Evolutionary conservation across 257 asterid species (phyloP).

Genomic region (Solanum ahanhuiri): DNA sequence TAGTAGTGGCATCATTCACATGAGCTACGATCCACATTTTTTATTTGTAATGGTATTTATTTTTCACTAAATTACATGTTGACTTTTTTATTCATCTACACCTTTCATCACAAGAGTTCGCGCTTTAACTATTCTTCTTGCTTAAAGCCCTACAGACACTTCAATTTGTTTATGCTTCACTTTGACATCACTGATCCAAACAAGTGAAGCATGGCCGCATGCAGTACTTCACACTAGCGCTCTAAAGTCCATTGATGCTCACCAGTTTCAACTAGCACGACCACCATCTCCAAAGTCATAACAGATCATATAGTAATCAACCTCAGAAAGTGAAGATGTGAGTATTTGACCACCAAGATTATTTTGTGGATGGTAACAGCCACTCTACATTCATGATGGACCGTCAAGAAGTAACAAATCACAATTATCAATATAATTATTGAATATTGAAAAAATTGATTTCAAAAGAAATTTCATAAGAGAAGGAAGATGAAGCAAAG

Average conservation of each 20-base stretch:
- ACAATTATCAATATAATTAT: no score
- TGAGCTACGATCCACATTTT: not conserved
- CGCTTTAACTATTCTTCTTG: not conserved
- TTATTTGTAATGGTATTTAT: not conserved
- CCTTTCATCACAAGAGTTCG: not conserved
- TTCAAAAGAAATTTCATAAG: not conserved
- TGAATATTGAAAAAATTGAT: not conserved
- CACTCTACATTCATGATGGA: not conserved
- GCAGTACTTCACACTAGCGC: not conserved
- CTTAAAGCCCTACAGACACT: not conserved
- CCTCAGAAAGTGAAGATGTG: not conserved
- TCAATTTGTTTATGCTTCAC: not conserved
- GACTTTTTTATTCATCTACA: not conserved
- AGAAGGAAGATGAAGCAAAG: not conserved
- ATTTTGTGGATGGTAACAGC: not conserved
- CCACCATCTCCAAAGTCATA: not conserved
- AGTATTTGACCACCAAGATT: not conserved
- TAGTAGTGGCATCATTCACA: not conserved
- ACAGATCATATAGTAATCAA: not conserved
- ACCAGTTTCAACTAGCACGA: not conserved
- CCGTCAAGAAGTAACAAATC: not conserved
- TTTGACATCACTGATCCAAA: not conserved
- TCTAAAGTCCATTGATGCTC: not conserved
- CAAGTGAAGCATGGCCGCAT: not conserved
- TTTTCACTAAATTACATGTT: not conserved